Percentiles rank a stretch among this genome's conserved stretches.
Conservation (phyloP, 2,329 filamentous ascomycete species). For the Raffaelea deltoideospora region DNA sequence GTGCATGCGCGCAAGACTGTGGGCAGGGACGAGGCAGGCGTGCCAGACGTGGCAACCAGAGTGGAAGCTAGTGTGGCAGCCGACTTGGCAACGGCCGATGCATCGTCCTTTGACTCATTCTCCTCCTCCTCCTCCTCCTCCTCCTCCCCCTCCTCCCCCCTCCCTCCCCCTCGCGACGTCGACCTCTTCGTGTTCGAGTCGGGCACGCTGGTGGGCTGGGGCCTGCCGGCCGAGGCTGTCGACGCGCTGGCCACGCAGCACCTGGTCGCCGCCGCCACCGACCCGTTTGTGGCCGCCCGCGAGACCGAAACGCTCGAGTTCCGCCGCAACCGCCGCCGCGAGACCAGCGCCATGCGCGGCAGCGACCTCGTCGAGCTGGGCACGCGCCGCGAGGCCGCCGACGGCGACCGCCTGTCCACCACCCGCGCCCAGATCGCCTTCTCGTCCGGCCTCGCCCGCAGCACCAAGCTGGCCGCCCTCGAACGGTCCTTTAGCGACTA, state of each 20-base stretch:
- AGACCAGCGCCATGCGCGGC: conserved; percentile 65
- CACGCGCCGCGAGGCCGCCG: conserved; percentile 43
- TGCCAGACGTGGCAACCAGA: too few species aligned
- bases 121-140: background rate
- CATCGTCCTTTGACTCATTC: too few species aligned
- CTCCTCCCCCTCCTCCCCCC: background rate
- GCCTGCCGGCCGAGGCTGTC: conserved; percentile 61
- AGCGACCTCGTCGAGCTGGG: conserved; percentile 87
- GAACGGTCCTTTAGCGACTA: conserved; percentile 72
- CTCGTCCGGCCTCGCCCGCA: conserved; percentile 81
- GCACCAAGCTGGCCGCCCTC: conserved; percentile 84
- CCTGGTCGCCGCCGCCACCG: conserved; percentile 60
- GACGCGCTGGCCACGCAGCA: conserved; percentile 53
- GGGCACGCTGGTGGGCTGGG: conserved; percentile 87
- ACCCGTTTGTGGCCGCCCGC: conserved; percentile 52
- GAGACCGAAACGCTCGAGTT: conserved; percentile 90
- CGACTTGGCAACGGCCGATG: too few species aligned
- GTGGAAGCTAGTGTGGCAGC: too few species aligned
- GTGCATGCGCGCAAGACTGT: conserved; percentile 40
- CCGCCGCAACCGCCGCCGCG: conserved; percentile 54
- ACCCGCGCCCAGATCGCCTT: conserved; percentile 92
- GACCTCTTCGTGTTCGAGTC: conserved; percentile 96
- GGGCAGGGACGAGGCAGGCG: too few species aligned
- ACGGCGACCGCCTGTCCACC: conserved; percentile 33
- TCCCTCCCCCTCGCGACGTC: conserved; percentile 34